phyloP scores from a whole-genome alignment of 805 yeast genomes.

The Candida sonorensis region DNA sequence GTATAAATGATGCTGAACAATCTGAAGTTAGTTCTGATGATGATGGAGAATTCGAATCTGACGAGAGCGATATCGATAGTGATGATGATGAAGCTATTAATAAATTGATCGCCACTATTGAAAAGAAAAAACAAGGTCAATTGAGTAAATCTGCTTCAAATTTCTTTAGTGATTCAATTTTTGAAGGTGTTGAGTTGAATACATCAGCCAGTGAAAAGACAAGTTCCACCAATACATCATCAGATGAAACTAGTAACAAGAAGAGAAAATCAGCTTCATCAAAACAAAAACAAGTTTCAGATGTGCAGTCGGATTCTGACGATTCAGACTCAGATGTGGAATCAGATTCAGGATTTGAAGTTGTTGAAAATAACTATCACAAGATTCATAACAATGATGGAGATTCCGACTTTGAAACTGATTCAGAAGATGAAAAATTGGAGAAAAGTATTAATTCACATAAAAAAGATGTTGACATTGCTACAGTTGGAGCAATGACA shows the following conservation, averaged over 20 bases:
- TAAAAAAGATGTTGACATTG: constrained; percentile 65
- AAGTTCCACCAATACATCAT: constrained; percentile 4
- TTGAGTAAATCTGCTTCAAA: constrained; percentile 36
- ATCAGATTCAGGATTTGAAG: constrained; percentile 31
- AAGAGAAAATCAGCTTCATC: not conserved
- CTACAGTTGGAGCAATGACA: constrained; percentile 96
- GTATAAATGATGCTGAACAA: constrained; percentile 42
- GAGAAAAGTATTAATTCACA: constrained; percentile 40
- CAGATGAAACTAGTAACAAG: constrained; percentile 2
- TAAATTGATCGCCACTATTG: constrained; percentile 47
- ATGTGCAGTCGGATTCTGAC: constrained; percentile 16
- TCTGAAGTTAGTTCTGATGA: constrained; percentile 27
- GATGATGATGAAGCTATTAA: constrained; percentile 71
- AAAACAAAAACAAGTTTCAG: constrained; percentile 11
- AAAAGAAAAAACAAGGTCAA: constrained; percentile 36
- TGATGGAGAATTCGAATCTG: constrained; percentile 39
- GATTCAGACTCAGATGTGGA: constrained; percentile 10
- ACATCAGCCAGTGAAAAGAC: constrained; percentile 6
- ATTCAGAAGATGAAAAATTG: constrained; percentile 45
- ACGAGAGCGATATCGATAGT: constrained; percentile 37
- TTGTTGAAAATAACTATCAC: constrained; percentile 39
- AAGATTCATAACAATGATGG: constrained; percentile 29
- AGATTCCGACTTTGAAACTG: constrained; percentile 38
- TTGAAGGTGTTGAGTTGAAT: constrained; percentile 40
- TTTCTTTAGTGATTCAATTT: constrained; percentile 48